phyloP scores from a whole-genome alignment of 352 stramenopile species.

The Pythium brachiatum region DNA sequence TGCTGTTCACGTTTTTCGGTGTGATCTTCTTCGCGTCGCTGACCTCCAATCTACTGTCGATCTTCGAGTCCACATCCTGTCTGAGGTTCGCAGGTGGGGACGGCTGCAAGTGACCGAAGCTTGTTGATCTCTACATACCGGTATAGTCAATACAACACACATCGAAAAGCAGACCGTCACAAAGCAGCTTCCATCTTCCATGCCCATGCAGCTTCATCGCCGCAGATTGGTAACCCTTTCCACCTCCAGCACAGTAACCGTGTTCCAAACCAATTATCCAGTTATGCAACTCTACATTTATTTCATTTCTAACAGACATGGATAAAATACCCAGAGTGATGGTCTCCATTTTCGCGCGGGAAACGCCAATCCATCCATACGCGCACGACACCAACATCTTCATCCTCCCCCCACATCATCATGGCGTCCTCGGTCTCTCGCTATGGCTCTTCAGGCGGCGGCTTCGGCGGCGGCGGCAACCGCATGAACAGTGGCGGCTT shows the following conservation, averaged over 20 bases:
- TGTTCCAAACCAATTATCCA: neutral
- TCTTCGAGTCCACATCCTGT: slow-evolving; percentile 56
- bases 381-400: neutral
- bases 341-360: slow-evolving; percentile 7
- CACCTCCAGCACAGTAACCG: too few species aligned
- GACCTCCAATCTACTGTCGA: slow-evolving; percentile 52
- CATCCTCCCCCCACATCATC: neutral
- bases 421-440: slow-evolving; percentile 21
- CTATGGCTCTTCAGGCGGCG: slow-evolving; percentile 9
- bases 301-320: neutral
- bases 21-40: slow-evolving; percentile 48
- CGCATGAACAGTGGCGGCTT: slow-evolving; percentile 9
- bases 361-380: neutral
- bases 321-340: slow-evolving; percentile 19
- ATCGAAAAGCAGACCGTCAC: neutral
- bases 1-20: slow-evolving; percentile 41
- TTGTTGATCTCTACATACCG: too few species aligned
- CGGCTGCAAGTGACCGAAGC: slow-evolving; percentile 37
- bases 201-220: neutral
- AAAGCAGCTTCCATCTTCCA: too few species aligned
- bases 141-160: neutral
- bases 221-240: too few species aligned
- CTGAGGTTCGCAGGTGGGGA: slow-evolving; percentile 55
- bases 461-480: slow-evolving; percentile 9
- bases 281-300: neutral